A percentile compares a stretch with the other conserved stretches of the same genome.
These are phyloP conservation scores for Pestalotiopsis sp. DNA, from an alignment of 2,329 filamentous ascomycete species.

Conservation along the genomic window DNA sequence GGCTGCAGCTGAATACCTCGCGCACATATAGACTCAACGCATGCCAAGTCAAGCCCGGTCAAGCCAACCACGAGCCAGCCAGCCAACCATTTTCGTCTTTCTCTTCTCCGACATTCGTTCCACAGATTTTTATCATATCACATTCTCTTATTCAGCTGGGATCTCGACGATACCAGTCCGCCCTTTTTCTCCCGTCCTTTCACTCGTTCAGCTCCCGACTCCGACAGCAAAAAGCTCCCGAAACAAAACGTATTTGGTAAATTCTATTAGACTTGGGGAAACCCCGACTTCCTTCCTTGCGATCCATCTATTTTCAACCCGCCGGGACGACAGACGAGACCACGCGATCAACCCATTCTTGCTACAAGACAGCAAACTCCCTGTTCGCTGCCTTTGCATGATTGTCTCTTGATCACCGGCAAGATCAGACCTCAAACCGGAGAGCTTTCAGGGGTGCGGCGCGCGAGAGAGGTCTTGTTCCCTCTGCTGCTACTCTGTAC, in stretches of 20 bases:
- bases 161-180: constrained; percentile 11
- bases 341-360: background rate
- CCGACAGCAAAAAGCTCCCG: constrained; percentile 13
- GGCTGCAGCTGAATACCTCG: constrained; percentile 1
- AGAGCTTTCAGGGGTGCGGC: constrained; percentile 12
- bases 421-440: constrained; percentile 27
- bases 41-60: background rate
- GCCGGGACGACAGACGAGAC: constrained; percentile 9
- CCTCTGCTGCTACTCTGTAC: too few relatives aligned
- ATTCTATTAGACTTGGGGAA: background rate
- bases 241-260: too few relatives aligned
- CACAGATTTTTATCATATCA: background rate
- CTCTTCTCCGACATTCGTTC: constrained; percentile 10
- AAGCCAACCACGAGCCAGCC: background rate
- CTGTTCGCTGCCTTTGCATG: constrained; percentile 28
- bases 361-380: constrained; percentile 17
- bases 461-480: constrained; percentile 22
- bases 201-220: background rate
- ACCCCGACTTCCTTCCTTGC: background rate
- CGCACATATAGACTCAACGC: background rate
- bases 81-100: background rate
- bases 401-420: constrained; percentile 38
- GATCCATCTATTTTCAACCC: background rate
- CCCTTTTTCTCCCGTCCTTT: constrained; percentile 8
- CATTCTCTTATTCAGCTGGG: background rate